Conservation (phyloP, 2,329 filamentous ascomycete genomes). For the Ascocoryne sarcoides region DNA sequence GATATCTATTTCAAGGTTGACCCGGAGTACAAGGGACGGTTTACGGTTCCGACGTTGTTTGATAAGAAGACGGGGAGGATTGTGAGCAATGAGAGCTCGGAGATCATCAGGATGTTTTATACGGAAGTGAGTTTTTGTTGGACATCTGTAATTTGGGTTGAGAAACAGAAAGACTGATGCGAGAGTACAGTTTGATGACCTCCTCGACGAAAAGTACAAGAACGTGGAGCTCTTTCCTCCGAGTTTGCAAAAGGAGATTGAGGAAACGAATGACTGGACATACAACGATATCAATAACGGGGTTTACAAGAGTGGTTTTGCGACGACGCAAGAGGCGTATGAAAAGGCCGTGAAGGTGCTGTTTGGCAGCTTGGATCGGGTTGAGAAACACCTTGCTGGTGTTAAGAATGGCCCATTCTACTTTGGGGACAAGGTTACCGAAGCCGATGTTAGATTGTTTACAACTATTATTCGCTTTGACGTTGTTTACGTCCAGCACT, state of each 20-base stretch:
- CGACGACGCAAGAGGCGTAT: constrained; percentile 75
- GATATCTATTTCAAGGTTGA: constrained; percentile 60
- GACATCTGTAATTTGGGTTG: background rate
- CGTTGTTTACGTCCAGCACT: constrained; percentile 73
- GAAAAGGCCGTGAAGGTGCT: constrained; percentile 61
- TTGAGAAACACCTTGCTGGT: constrained; percentile 59
- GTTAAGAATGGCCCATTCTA: constrained; percentile 51
- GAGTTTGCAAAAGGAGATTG: constrained; percentile 55
- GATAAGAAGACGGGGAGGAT: constrained; percentile 58
- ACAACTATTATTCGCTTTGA: constrained; percentile 60
- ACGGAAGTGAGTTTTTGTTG: constrained; percentile 51
- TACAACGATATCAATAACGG: constrained; percentile 67
- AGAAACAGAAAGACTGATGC: background rate
- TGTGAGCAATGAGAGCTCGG: constrained; percentile 75
- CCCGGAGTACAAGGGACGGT: constrained; percentile 56
- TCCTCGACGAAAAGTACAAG: constrained; percentile 52
- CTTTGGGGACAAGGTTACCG: constrained; percentile 68
- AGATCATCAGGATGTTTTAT: constrained; percentile 81
- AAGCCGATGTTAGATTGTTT: constrained; percentile 70
- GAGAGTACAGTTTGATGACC: constrained; percentile 59
- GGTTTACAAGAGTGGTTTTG: constrained; percentile 73
- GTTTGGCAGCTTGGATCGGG: constrained; percentile 68
- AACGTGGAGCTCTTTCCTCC: constrained; percentile 60
- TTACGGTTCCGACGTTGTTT: constrained; percentile 62
- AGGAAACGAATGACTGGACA: constrained; percentile 71